phyloP scores from a whole-genome alignment of 805 yeast genomes.

The Barnettozyma californica region DNA sequence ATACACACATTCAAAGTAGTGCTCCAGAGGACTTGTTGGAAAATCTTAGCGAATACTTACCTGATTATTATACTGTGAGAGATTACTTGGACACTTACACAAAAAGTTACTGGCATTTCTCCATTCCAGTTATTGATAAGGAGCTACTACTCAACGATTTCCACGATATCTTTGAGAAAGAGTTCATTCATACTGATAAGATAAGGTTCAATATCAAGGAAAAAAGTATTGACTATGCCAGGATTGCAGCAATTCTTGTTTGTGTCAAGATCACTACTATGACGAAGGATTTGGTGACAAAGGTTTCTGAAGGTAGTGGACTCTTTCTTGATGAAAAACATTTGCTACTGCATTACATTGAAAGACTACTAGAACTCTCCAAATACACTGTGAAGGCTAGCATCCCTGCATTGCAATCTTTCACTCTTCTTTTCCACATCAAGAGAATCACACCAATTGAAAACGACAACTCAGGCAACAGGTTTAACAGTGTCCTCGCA shows the following conservation, averaged over 20 bases:
- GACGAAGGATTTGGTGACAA: slow-evolving; percentile 4
- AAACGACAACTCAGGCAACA: slow-evolving; percentile 19
- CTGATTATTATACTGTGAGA: slow-evolving; percentile 14
- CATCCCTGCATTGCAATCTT: slow-evolving; percentile 20
- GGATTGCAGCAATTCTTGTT: slow-evolving; percentile 16
- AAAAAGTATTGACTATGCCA: slow-evolving; percentile 18
- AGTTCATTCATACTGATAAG: slow-evolving; percentile 2
- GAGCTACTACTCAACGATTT: slow-evolving; percentile 15
- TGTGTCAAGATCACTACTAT: slow-evolving; percentile 4
- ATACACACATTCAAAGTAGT: slow-evolving; percentile 7
- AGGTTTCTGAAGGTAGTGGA: background rate
- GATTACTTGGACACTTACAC: slow-evolving; percentile 14
- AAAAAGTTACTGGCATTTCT: slow-evolving; percentile 14
- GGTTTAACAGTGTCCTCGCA: slow-evolving; percentile 10
- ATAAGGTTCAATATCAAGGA: slow-evolving; percentile 6
- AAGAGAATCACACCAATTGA: slow-evolving; percentile 17
- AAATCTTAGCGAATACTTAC: slow-evolving; percentile 15
- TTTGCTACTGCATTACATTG: slow-evolving; percentile 11
- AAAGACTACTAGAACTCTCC: slow-evolving; percentile 14
- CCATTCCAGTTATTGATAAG: slow-evolving; percentile 16
- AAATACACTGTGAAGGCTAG: slow-evolving; percentile 10
- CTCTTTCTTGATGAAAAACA: slow-evolving; percentile 13
- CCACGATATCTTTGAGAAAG: slow-evolving; percentile 10
- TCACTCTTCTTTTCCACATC: slow-evolving; percentile 13
- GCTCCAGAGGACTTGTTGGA: slow-evolving; percentile 12